Percentiles rank a stretch among this genome's conserved stretches.
phyloP scores from a whole-genome alignment of 2,329 filamentous ascomycete species.

The Fusarium kyushuense region DNA sequence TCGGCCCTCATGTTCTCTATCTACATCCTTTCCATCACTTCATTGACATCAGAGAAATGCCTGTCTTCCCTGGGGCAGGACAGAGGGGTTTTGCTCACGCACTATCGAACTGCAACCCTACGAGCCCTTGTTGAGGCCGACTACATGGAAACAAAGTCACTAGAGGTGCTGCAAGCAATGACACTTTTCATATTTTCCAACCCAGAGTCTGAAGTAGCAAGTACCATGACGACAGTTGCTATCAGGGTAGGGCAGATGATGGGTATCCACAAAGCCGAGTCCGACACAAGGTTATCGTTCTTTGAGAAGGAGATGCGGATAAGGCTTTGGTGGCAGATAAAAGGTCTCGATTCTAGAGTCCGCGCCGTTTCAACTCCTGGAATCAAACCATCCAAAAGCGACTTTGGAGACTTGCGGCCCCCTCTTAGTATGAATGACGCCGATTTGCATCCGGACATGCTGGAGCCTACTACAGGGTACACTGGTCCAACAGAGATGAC shows the following conservation, averaged over 20 bases:
- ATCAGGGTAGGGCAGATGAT: conserved; percentile 46
- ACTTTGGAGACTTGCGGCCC: conserved; percentile 48
- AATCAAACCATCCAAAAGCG: conserved; percentile 3
- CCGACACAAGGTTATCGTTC: conserved; percentile 29
- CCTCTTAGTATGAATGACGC: conserved; percentile 69
- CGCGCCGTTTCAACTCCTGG: conserved; percentile 14
- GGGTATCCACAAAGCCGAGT: conserved; percentile 36
- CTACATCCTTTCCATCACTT: conserved; percentile 45
- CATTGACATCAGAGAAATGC: conserved; percentile 37
- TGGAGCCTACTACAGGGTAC: conserved; percentile 58
- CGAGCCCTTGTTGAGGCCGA: conserved; percentile 45
- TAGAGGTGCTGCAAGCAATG: conserved; percentile 51
- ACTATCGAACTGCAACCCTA: conserved; percentile 44
- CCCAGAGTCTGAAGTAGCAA: conserved; percentile 48
- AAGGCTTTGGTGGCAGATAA: conserved; percentile 48
- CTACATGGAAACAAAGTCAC: conserved; percentile 45
- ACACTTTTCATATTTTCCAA: conserved; percentile 48
- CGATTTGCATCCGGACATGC: conserved; percentile 64
- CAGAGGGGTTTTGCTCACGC: conserved; percentile 26
- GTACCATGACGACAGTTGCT: conserved; percentile 41
- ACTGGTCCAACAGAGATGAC: conserved; percentile 68
- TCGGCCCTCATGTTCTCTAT: conserved; percentile 48
- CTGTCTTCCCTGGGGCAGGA: conserved; percentile 27
- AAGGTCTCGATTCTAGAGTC: conserved; percentile 35
- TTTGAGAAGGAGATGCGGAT: conserved; percentile 49